These are phyloP conservation scores for Parmelia sp. DNA, from an alignment of 495 filamentous ascomycete species.

Conservation along the genomic window DNA sequence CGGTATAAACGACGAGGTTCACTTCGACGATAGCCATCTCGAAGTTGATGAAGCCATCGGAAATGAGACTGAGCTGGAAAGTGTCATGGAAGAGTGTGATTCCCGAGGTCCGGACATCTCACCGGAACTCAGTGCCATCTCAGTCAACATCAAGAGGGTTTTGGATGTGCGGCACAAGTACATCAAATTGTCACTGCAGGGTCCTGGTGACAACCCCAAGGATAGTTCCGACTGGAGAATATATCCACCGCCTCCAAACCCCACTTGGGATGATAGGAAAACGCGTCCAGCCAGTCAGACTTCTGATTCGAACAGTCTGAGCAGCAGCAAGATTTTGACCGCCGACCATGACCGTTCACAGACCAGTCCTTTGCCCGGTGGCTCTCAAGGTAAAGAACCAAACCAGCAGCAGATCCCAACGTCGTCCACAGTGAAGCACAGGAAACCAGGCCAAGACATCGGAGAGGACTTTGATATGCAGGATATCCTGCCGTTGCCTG, in stretches of 20 bases:
- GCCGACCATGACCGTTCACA: constrained; percentile 21
- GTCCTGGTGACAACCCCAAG: constrained; percentile 73
- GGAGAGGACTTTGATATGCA: constrained; percentile 84
- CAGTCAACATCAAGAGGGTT: constrained; percentile 76
- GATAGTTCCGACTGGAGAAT: constrained; percentile 79
- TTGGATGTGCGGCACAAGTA: constrained; percentile 85
- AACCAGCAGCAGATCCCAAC: constrained; percentile 17
- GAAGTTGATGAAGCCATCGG: constrained; percentile 19
- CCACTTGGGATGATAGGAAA: constrained; percentile 75
- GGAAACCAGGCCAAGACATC: constrained; percentile 86
- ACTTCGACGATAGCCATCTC: constrained; percentile 29
- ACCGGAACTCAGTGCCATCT: constrained; percentile 75
- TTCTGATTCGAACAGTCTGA: constrained; percentile 43
- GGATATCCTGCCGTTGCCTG: constrained; percentile 67
- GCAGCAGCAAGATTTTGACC: constrained; percentile 48
- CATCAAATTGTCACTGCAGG: constrained; percentile 78
- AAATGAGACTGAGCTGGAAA: constrained; percentile 19
- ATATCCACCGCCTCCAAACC: constrained; percentile 84
- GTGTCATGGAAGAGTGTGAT: constrained; percentile 4
- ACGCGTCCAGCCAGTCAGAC: constrained; percentile 34
- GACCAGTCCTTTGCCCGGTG: not conserved
- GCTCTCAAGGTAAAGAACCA: constrained; percentile 12
- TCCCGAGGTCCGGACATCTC: constrained; percentile 64
- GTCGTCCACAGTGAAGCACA: constrained; percentile 42
- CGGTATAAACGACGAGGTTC: constrained; percentile 35